Percentiles rank a stretch among this genome's conserved stretches.
phyloP scores from a whole-genome alignment of 805 yeast genomes.

The Cyberlindnera xishuangbannaensis region DNA sequence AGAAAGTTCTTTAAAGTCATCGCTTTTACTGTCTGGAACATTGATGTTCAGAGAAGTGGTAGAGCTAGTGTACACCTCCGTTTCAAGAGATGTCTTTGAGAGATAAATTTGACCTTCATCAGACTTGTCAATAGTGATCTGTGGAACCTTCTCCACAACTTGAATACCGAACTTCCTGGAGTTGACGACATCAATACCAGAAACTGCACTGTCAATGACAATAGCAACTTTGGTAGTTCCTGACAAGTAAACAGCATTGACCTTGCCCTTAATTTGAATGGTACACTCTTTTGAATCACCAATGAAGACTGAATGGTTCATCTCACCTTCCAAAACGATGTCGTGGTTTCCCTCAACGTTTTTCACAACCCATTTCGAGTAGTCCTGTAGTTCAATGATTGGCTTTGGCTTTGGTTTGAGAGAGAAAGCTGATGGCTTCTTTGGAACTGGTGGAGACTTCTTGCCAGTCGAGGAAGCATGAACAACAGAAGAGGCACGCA shows the following conservation, averaged over 20 bases:
- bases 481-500: conserved; percentile 55
- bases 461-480: conserved; percentile 30
- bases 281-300: conserved; percentile 73
- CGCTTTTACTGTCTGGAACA: conserved; percentile 64
- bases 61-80: conserved; percentile 78
- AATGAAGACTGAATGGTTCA: conserved; percentile 84
- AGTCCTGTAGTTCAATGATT: conserved; percentile 70
- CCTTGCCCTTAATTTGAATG: conserved; percentile 83
- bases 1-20: conserved; percentile 73
- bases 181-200: conserved; percentile 86
- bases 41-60: conserved; percentile 84
- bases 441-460: conserved; percentile 64
- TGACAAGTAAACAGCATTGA: conserved; percentile 78
- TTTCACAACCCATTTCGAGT: conserved; percentile 81
- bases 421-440: conserved; percentile 65
- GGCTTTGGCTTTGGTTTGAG: conserved; percentile 48
- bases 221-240: conserved; percentile 69
- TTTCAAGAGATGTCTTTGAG: conserved; percentile 60
- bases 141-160: conserved; percentile 74
- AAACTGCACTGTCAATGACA: conserved; percentile 76
- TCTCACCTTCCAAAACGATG: conserved; percentile 68
- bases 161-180: conserved; percentile 79
- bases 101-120: conserved; percentile 82
- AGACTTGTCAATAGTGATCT: conserved; percentile 81
- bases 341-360: conserved; percentile 63